Base-by-base conservation (phyloP, 345 rosid species). In the Draba incana region DNA sequence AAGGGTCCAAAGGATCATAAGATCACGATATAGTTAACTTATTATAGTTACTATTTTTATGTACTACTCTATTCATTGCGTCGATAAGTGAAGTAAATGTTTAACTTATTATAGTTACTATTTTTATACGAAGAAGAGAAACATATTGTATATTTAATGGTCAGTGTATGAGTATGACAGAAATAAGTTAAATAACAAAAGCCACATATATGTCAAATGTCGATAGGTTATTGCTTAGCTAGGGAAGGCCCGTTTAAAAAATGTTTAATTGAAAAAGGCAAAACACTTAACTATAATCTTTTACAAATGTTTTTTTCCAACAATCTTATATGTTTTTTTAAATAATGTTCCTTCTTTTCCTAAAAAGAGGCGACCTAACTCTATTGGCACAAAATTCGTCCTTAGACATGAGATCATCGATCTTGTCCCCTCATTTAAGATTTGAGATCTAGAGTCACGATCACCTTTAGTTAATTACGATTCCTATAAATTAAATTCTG, bases 351-450 rank as follows among this genome's bases (percentile, higher is more conserved):
- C 0, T 33, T 59, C 30, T 8, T 60, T 63, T 38, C 10, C 23
- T 6, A 8, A 63, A 60, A 74, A 68, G 64, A 74, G 69, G 57
- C 41, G 69, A 37, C 78, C 74, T 68, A 74, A 61, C 74, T 67
- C 57, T 24, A 46, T 54, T 68, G 69, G 69, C 43, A 67, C 69
- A 68, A 27, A 67, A 52, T 51, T 54, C 64, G 37, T 66, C 52
- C 67, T 46, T 62, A 61, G 69, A 67, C 62, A 60, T 74, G 73
- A 74, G 74, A 74, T 61, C 69, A 59, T 74, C 27, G 72, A 67
- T 48, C 73, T 45, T 74, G 73, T 67, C 78, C 78, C 78, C 73
- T 30, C 15, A 46, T 38, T 51, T 10, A 74, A 74, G 78, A 74
- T 61, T 66, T 59, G 62, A 66, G 67, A 73, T 73, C 72, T 52